These are phyloP conservation scores for Aspergillus carbonarius DNA, from an alignment of 2,329 filamentous ascomycete genomes.

Conservation along the genomic window DNA sequence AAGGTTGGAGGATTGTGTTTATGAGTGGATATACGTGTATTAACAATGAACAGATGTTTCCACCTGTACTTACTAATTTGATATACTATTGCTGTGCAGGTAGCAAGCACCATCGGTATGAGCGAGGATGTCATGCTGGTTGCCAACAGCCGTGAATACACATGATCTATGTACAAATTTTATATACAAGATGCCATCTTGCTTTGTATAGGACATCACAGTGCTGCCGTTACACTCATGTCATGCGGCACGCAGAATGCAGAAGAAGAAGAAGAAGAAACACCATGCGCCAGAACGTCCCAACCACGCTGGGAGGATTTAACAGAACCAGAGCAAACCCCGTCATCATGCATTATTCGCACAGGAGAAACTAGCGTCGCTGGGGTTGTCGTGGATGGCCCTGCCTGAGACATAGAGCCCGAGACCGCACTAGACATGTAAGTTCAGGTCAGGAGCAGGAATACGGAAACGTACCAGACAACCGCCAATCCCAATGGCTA, in stretches of 20 bases:
- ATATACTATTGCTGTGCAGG: too few relatives aligned
- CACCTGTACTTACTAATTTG: too few relatives aligned
- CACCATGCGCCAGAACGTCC: neutral
- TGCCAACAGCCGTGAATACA: neutral
- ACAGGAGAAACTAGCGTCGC: constrained; percentile 34
- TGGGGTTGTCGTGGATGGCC: constrained; percentile 34
- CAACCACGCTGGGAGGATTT: neutral
- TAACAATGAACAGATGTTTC: too few relatives aligned
- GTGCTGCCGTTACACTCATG: too few relatives aligned
- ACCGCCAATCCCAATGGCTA: constrained; percentile 23
- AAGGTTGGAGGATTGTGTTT: too few relatives aligned
- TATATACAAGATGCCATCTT: neutral
- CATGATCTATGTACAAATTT: neutral
- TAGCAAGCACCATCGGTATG: too few relatives aligned
- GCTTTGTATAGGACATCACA: neutral
- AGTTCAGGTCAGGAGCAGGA: neutral
- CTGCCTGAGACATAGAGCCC: constrained; percentile 37
- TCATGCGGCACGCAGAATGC: neutral
- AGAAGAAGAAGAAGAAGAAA: neutral
- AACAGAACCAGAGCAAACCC: neutral
- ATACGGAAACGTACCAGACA: constrained; percentile 20
- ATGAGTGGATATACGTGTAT: too few relatives aligned
- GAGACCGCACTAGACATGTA: constrained; percentile 28
- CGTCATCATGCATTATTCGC: constrained; percentile 26
- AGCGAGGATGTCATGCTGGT: neutral